phyloP scores from a whole-genome alignment of 78 protist species.

The Capsaspora owczarzaki region DNA sequence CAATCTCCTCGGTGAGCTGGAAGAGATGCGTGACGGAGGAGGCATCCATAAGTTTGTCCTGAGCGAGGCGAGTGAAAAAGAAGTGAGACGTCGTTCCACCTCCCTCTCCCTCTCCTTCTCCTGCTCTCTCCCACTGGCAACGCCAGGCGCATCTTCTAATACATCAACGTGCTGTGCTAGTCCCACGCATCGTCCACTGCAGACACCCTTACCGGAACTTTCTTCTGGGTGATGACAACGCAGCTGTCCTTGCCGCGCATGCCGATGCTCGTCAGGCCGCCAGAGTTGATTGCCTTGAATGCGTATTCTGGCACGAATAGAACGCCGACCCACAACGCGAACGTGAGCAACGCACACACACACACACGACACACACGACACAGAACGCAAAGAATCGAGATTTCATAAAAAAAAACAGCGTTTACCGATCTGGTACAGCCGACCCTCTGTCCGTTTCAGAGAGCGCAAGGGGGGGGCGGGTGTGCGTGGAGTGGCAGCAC shows the following conservation, averaged over 20 bases:
- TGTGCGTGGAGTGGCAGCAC: too few species aligned
- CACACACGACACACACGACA: too few species aligned
- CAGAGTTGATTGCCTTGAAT: constrained; percentile 86
- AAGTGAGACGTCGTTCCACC: not conserved
- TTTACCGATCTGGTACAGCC: too few species aligned
- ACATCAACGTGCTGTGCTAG: not conserved
- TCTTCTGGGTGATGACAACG: constrained; percentile 86
- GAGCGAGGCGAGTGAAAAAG: not conserved
- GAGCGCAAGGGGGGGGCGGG: too few species aligned
- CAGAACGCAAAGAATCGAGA: too few species aligned
- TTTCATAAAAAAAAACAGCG: too few species aligned
- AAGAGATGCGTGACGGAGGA: constrained; percentile 74
- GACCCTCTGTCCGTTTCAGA: too few species aligned
- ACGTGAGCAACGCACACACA: too few species aligned
- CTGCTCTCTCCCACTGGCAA: not conserved
- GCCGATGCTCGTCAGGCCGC: constrained; percentile 81
- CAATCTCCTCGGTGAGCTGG: constrained; percentile 72
- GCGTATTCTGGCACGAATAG: constrained; percentile 73
- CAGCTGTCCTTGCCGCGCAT: constrained; percentile 80
- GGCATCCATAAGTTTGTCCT: constrained; percentile 84
- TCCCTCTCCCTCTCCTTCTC: not conserved
- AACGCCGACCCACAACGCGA: too few species aligned
- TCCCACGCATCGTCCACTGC: not conserved
- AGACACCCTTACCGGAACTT: constrained; percentile 72
- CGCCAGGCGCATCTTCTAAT: not conserved